Conservation (phyloP, 2,329 filamentous ascomycete genomes). For the Trichoderma oligosporum region DNA sequence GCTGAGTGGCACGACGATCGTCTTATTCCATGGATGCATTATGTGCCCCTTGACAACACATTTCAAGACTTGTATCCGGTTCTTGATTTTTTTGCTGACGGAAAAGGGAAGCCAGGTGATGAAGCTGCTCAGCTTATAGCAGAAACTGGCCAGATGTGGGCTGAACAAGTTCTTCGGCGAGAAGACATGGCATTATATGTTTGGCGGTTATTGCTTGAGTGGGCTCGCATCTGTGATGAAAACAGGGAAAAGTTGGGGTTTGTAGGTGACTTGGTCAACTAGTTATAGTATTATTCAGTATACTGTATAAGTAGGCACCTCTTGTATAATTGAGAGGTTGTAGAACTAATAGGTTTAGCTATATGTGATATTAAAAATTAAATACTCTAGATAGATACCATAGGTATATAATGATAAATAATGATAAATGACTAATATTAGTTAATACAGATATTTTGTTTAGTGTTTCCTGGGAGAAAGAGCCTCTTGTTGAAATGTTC, state of each 20-base stretch:
- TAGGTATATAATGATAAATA: too few relatives aligned
- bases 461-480: neutral
- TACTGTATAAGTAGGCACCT: neutral
- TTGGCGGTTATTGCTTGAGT: constrained; percentile 58
- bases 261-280: constrained; percentile 38
- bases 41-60: constrained; percentile 66
- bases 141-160: constrained; percentile 56
- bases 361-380: too few relatives aligned
- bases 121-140: constrained; percentile 58
- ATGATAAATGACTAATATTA: too few relatives aligned
- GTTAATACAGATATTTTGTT: too few relatives aligned
- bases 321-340: neutral
- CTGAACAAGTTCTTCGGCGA: constrained; percentile 53
- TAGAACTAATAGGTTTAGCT: too few relatives aligned
- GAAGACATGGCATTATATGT: constrained; percentile 67
- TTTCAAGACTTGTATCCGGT: constrained; percentile 63
- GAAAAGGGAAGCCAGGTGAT: constrained; percentile 42
- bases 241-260: constrained; percentile 42
- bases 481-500: neutral
- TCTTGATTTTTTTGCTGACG: constrained; percentile 62
- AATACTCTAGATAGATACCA: too few relatives aligned
- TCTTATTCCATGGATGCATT: constrained; percentile 67
- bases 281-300: neutral
- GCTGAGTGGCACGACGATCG: constrained; percentile 72
- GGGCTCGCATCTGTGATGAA: constrained; percentile 48